Base-by-base conservation (phyloP, 140 eudicot genomes). In the Eryngium alpinum region DNA sequence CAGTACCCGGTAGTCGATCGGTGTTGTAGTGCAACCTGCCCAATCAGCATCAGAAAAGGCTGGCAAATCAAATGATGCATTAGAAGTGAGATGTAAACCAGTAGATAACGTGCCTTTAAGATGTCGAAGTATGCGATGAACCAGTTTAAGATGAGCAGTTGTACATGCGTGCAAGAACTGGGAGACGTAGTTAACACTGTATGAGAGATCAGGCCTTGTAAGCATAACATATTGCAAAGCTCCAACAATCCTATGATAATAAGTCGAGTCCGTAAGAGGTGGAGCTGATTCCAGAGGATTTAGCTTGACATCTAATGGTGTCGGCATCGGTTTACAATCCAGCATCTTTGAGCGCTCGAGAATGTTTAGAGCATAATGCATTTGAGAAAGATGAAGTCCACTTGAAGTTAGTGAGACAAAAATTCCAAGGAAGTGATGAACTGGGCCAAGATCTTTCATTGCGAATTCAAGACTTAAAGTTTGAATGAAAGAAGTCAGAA, bases 401-500 rank as follows among this genome's bases (percentile, higher is more conserved):
- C 4, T 10, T 2, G 11, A 0, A 0, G 52, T 59, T 14, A 5
- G 52, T 0, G 81, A 24, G 17, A 78, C 14, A 1, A 7, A 72
- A 4, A 78, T 60, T 10, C 57, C 56, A 53, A 78, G 38, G 12
- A 77, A 77, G 21, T 77, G 81, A 33, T 77, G 71, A 19, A 77
- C 21, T 10, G 6, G 28, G 19, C 71, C 81, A 7, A 77, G 27
- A 24, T 77, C 81, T 9, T 77, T 77, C 71, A 77, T 77, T 1
- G 71, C 46, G 28, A 77, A 77, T 21, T 77, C 81, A 17, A 1
- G 0, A 12, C 21, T 27, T 6, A 77, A 16, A 6, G 19, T 4
- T 1, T 77, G 49, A 56, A 77, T 50, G 3, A 77, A 56, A 2
- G 22, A 16, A 18, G 3, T 0, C 0, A 77, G 19, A 29, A 77